Conservation (phyloP, 352 stramenopile species). For the Phytopythium ostracodes region DNA sequence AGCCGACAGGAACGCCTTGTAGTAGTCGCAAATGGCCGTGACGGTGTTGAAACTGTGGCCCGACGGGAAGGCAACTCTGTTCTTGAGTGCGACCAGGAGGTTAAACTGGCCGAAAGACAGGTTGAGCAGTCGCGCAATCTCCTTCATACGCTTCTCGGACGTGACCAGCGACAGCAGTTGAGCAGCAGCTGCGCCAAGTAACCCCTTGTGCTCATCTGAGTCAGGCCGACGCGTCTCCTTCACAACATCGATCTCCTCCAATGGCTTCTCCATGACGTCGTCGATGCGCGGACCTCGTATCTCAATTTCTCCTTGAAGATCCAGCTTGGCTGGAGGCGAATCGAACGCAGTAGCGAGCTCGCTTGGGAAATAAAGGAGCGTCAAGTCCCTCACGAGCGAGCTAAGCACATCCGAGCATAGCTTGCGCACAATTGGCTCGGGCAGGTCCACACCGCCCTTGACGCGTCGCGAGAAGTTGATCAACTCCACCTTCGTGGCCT, state of each 20-base stretch:
- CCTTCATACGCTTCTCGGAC: slow-evolving; percentile 39
- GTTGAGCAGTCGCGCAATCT: slow-evolving; percentile 41
- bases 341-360: slow-evolving; percentile 59
- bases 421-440: slow-evolving; percentile 65
- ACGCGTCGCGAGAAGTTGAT: slow-evolving; percentile 63
- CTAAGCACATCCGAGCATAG: slow-evolving; percentile 63
- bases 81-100: slow-evolving; percentile 51
- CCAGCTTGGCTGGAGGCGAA: slow-evolving; percentile 45
- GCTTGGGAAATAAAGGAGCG: slow-evolving; percentile 58
- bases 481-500: slow-evolving; percentile 60
- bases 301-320: slow-evolving; percentile 52
- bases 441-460: slow-evolving; percentile 64
- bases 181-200: slow-evolving; percentile 31
- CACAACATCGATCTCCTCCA: slow-evolving; percentile 21
- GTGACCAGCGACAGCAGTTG: slow-evolving; percentile 37
- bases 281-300: slow-evolving; percentile 55
- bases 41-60: slow-evolving; percentile 46
- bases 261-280: slow-evolving; percentile 48
- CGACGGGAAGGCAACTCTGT: slow-evolving; percentile 36
- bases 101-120: slow-evolving; percentile 61
- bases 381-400: slow-evolving; percentile 54
- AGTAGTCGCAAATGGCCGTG: slow-evolving; percentile 58
- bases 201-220: slow-evolving; percentile 10
- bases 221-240: slow-evolving; percentile 12
- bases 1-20: slow-evolving; percentile 37